These are phyloP conservation scores for Penicillium coffeae DNA, from an alignment of 495 filamentous ascomycete genomes.

Conservation along the genomic window DNA sequence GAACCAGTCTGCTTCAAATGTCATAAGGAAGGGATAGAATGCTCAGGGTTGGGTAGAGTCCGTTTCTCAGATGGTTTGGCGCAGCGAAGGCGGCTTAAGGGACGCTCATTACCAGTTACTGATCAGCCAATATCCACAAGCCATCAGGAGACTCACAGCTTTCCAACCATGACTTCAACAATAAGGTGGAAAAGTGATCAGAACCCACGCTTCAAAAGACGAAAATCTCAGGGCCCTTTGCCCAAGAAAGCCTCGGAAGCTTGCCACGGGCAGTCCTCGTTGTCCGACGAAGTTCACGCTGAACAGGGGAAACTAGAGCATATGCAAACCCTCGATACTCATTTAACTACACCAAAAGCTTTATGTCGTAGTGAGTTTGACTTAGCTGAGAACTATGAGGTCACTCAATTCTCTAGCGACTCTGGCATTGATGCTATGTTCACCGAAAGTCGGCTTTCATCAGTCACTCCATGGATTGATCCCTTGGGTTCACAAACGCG, in stretches of 20 bases:
- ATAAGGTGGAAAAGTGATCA: slow-evolving; percentile 18
- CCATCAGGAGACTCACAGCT: neutral
- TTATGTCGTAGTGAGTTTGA: no score
- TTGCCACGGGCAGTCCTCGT: neutral
- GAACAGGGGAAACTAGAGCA: no score
- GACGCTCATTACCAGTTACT: slow-evolving; percentile 12
- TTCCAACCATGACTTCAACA: no score
- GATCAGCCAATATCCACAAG: neutral
- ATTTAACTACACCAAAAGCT: no score
- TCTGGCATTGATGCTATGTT: no score
- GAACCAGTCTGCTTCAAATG: slow-evolving; percentile 21
- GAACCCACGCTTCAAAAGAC: neutral
- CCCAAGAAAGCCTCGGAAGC: neutral
- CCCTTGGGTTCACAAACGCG: slow-evolving; percentile 5
- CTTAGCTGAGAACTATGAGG: no score
- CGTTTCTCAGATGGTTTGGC: slow-evolving; percentile 16
- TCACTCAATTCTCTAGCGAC: no score
- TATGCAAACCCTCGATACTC: no score
- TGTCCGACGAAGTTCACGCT: no score
- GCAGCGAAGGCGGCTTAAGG: slow-evolving; percentile 15
- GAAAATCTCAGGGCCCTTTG: no score
- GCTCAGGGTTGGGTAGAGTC: slow-evolving; percentile 17
- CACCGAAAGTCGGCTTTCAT: no score
- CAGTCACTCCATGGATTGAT: slow-evolving; percentile 12
- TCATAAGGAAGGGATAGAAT: slow-evolving; percentile 24